Evolutionary conservation across 2,329 filamentous ascomycete genomes (phyloP), one percentile per base, ranked within the genome.

Genomic region (Aspergillus quadrilineatus): DNA sequence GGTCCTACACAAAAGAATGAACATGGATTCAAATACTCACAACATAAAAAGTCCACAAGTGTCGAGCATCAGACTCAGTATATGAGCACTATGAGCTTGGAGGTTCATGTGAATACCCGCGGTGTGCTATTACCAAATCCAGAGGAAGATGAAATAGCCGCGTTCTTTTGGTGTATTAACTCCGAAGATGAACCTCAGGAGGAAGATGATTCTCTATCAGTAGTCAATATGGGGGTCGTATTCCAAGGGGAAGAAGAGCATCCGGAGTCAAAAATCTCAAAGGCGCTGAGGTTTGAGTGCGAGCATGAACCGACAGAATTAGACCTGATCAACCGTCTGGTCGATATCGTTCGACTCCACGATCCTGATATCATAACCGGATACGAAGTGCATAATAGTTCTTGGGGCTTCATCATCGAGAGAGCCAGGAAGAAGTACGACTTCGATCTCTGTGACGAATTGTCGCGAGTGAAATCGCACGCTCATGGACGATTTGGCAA

Each of bases 351-450:
- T 17, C 85, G 92, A 37, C 79, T 79, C 3, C 82, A 89, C 65
- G 94, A 99, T 70, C 94, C 94, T 0, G 94, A 99, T 67, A 89
- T 99, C 29, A 79, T 99, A 42, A 94, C 92, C 0, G 94, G 94
- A 0, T 99, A 94, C 65, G 94, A 99, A 73, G 92, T 97, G 0
- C 92, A 97, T 67, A 90, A 92, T 52, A 83, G 86, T 57, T 97
- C 92, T 0, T 99, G 94, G 94, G 94, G 95, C 1, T 99, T 95
- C 72, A 74, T 99, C 37, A 93, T 97, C 48, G 93, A 99, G 75
- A 85, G 94, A 50, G 92, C 93, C 10, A 82, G 89, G 30, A 74
- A 89, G 59, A 90, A 92, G 70, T 97, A 93, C 66, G 92, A 96
- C 60, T 94, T 90, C 70, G 88, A 97, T 65, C 80, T 99, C 3